phyloP scores from a whole-genome alignment of 2,329 filamentous ascomycete genomes.

The Aspergillus quadrilineatus region DNA sequence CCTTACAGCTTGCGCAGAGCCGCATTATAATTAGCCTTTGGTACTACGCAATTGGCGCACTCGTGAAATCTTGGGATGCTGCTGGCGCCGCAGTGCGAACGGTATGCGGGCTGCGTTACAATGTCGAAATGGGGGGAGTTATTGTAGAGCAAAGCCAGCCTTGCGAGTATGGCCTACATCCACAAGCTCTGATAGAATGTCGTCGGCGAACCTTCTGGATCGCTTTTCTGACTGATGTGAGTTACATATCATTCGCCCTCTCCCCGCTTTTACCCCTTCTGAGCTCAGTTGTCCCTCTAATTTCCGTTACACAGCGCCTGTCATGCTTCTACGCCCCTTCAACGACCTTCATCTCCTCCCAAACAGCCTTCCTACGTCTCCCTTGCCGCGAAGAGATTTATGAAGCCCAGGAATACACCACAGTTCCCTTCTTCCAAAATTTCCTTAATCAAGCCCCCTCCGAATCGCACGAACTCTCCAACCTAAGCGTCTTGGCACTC shows the following conservation, averaged over 20 bases:
- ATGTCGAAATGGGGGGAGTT: slow-evolving; percentile 59
- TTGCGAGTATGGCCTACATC: slow-evolving; percentile 60
- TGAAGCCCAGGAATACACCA: slow-evolving; percentile 58
- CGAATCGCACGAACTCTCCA: slow-evolving; percentile 39
- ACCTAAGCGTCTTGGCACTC: slow-evolving; percentile 57
- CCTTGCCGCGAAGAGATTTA: slow-evolving; percentile 63
- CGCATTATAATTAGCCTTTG: slow-evolving; percentile 67
- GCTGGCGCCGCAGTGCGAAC: slow-evolving; percentile 62
- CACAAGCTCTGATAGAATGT: slow-evolving; percentile 62
- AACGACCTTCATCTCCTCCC: slow-evolving; percentile 57
- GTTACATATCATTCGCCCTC: slow-evolving; percentile 23
- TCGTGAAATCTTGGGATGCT: slow-evolving; percentile 62
- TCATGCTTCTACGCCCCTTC: slow-evolving; percentile 58
- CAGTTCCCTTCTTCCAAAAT: slow-evolving; percentile 62
- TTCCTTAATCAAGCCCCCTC: slow-evolving; percentile 44
- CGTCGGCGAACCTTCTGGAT: slow-evolving; percentile 71
- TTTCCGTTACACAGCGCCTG: slow-evolving; percentile 49
- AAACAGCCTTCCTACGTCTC: slow-evolving; percentile 66
- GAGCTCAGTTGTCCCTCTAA: slow-evolving; percentile 7
- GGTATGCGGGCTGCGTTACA: slow-evolving; percentile 61
- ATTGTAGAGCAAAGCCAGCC: slow-evolving; percentile 45
- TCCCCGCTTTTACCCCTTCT: neutral
- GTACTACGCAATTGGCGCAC: slow-evolving; percentile 61
- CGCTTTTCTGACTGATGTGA: slow-evolving; percentile 66
- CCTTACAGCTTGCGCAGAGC: slow-evolving; percentile 65